Base-by-base conservation (phyloP, 2,329 filamentous ascomycete species). In the Coniochaeta prunicola region DNA sequence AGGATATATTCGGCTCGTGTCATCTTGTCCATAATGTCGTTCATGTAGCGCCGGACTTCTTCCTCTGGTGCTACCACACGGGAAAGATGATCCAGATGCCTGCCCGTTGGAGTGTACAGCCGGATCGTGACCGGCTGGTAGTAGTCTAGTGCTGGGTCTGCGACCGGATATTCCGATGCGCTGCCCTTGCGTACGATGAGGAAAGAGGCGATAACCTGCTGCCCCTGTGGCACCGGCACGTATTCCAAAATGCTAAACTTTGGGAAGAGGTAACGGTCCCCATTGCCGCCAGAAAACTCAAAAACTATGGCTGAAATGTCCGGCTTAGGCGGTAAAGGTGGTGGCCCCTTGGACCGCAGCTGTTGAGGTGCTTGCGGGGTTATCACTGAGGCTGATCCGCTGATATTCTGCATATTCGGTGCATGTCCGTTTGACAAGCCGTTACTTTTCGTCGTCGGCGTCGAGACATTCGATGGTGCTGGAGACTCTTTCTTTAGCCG, bases 181-280 rank as follows among this genome's bases (percentile, higher is more conserved):
- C 85, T 87, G 31, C 86, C 89, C 69, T 87, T 88, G 55, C 88
- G 85, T 6, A 90, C 88, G 60, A 92, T 85, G 12, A 94, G 76
- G 67, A 93, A 94, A 1, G 89, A 92, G 3, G 87, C 87, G 48
- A 91, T 80, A 1, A 90, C 81, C 59, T 86, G 80, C 56, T 84
- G 82, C 2, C 82, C 82, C 4, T 76, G 72, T 3, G 76, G 67
- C 2, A 76, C 71, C 10, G 76, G 68, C 1, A 86, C 75, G 67
- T 84, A 86, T 68, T 94, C 89, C 56, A 93, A 71, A 34, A 93
- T 87, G 70, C 87, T 89, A 68, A 89, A 88, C 64, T 87, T 89
- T 2, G 90, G 90, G 63, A 94, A 92, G 54, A 91, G 74, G 68
- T 90, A 92, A 28, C 89, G 83, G 69, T 93, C 90, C 53, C 88